Evolutionary conservation across 352 stramenopile genomes (phyloP), one percentile per base, ranked within the genome.

Genomic region (Phytophthora pini): DNA sequence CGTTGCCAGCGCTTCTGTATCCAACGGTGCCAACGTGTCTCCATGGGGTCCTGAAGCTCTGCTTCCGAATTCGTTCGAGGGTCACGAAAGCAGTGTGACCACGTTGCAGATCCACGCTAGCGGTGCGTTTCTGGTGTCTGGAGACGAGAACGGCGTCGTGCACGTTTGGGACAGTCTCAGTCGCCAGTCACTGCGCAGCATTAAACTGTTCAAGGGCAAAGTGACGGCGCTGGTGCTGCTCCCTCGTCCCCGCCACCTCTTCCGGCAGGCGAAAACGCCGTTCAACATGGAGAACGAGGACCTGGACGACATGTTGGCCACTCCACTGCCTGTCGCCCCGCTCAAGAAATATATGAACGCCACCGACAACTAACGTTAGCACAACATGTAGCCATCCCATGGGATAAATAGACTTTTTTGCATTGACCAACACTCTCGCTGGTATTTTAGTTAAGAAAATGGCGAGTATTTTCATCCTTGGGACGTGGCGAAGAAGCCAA

Each of bases 271-370:
- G 22, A 89, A 88, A 71, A 55, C 59, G 6, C 56, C 72, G 17
- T 56, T 64, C 9, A 57, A 56, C 7, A 34, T 72, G 17, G 57
- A 68, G 56, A 69, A 38, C n/a, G 52, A 77, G n/a, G 68, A 80
- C 31, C 41, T 72, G 26, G 72, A 79, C 41, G 68, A 71, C 39
- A 32, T 66, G 46, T 50, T 78, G 45, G 59, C 64, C 26, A 71
- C 73, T n/a, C 43, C 70, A 40, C 62, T 92, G 29, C 78, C 81
- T n/a, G 71, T 90, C 36, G 80, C 81, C 15, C 84, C 84, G 47
- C 81, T 92, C 39, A 89, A 90, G 50, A 92, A 92, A 70, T 92
- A 90, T 73, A 89, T 92, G 79, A 82, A 82, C 59, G 46, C 66
- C 38, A 61, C 53, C 11, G 62, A 63, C 34, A 58, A 72, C 63